These are phyloP conservation scores for Plantago lanceolata DNA, from an alignment of 305 asterid genomes.

Conservation along the genomic window DNA sequence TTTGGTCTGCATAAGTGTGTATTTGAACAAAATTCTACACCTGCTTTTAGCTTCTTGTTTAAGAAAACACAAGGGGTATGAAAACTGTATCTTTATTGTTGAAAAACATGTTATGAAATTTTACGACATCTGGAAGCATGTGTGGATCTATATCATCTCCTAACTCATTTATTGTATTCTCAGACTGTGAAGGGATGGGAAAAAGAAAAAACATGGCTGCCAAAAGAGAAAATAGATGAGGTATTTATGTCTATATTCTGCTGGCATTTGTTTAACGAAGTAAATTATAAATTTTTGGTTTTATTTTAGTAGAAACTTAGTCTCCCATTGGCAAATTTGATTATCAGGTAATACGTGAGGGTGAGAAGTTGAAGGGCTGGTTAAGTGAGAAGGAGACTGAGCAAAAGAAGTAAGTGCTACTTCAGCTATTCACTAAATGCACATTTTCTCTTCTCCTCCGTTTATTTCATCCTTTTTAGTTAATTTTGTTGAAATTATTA, in stretches of 20 bases:
- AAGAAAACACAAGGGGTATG: not conserved
- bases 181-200: constrained; percentile 86
- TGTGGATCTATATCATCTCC: constrained; percentile 23
- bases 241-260: constrained; percentile 31
- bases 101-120: not conserved
- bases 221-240: constrained; percentile 81
- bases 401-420: constrained; percentile 71
- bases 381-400: constrained; percentile 73
- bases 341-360: constrained; percentile 55
- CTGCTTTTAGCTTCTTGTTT: not conserved
- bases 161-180: constrained; percentile 21
- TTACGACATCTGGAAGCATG: constrained; percentile 12
- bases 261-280: constrained; percentile 10
- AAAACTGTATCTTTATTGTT: not conserved
- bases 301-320: constrained; percentile 9
- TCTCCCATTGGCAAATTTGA: constrained; percentile 11
- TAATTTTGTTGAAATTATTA: constrained; percentile 8
- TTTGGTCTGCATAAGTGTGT: no score
- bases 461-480: not conserved
- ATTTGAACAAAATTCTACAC: not conserved
- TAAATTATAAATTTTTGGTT: not conserved
- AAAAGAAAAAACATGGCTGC: constrained; percentile 80
- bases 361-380: constrained; percentile 82
- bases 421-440: not conserved
- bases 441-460: constrained; percentile 1